Evolutionary conservation across 345 rosid species (phyloP).

Genomic region (Acer campestre): DNA sequence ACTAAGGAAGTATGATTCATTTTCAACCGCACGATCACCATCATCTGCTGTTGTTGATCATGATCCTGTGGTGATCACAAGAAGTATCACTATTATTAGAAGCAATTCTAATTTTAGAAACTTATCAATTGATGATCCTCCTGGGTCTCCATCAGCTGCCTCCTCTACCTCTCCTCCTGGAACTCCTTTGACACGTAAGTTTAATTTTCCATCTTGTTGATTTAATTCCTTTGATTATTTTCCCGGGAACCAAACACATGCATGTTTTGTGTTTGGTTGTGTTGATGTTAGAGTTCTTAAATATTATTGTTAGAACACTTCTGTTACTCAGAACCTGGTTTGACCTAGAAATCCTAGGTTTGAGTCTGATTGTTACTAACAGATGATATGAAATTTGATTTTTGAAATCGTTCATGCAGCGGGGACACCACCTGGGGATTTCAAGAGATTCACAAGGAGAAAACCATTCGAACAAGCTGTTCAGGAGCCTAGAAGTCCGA

Average conservation of each 20-base stretch:
- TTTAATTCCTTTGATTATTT: background rate
- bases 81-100: conserved; percentile 66
- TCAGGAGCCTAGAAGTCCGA: conserved; percentile 54
- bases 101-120: conserved; percentile 32
- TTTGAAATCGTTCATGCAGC: conserved; percentile 54
- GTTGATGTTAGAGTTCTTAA: too few species aligned
- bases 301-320: too few species aligned
- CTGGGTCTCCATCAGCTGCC: conserved; percentile 32
- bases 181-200: conserved; percentile 59
- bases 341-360: too few species aligned
- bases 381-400: background rate
- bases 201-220: too few species aligned
- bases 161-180: conserved; percentile 48
- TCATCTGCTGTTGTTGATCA: background rate
- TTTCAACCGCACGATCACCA: conserved; percentile 37
- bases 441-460: conserved; percentile 41
- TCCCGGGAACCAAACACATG: background rate
- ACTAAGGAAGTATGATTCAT: conserved; percentile 58
- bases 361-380: too few species aligned
- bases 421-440: conserved; percentile 57
- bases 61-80: conserved; percentile 33
- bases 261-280: background rate
- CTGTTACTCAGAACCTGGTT: too few species aligned
- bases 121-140: conserved; percentile 41
- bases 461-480: conserved; percentile 35